These are phyloP conservation scores for Candida methanosorbosa DNA, from an alignment of 805 yeast genomes.

Conservation along the genomic window DNA sequence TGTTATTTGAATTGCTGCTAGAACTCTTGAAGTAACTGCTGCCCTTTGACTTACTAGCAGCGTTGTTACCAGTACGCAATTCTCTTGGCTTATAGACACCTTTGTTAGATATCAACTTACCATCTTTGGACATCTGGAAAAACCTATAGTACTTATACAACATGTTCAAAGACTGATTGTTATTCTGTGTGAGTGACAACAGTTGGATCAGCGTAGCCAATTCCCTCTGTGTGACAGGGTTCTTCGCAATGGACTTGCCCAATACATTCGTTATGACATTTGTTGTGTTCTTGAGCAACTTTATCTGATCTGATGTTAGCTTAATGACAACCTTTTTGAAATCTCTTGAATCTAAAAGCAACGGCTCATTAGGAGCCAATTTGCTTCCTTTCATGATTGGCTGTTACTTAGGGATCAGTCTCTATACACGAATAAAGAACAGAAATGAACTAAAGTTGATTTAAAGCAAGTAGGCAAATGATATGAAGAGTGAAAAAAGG, in stretches of 20 bases:
- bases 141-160: conserved; percentile 17
- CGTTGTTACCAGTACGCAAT: too few species aligned
- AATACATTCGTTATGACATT: not conserved
- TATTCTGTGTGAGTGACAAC: conserved; percentile 10
- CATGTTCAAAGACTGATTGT: conserved; percentile 5
- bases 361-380: conserved; percentile 14
- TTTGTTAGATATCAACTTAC: conserved; percentile 18
- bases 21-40: too few species aligned
- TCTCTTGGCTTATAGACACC: conserved; percentile 8
- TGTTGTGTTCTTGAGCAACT: conserved; percentile 11
- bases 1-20: conserved; percentile 7
- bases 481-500: too few species aligned
- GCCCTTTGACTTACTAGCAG: too few species aligned
- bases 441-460: too few species aligned
- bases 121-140: conserved; percentile 20
- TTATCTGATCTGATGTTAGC: conserved; percentile 16
- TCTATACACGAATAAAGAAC: too few species aligned
- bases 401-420: too few species aligned
- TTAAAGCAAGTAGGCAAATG: too few species aligned
- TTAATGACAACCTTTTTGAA: conserved; percentile 13
- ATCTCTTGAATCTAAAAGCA: conserved; percentile 17
- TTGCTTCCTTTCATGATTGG: conserved; percentile 22
- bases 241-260: conserved; percentile 1
- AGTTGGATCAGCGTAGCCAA: conserved; percentile 14
- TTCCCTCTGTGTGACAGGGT: conserved; percentile 10